Conservation (phyloP, 1,284 basidiomycete species). For the Leccinum angustisporum region DNA sequence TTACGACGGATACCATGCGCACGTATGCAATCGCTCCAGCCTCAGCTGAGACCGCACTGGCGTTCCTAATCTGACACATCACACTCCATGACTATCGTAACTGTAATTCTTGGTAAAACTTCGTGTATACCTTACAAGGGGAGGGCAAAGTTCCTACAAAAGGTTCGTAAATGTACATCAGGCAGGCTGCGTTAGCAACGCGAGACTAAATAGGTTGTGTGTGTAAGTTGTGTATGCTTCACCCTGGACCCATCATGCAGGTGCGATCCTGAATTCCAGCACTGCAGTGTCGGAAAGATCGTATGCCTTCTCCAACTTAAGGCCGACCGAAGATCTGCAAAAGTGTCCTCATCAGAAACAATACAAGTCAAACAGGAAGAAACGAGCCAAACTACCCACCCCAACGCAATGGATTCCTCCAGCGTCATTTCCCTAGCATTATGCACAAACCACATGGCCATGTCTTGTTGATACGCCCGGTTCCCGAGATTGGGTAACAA, state of each 20-base stretch:
- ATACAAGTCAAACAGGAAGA: background rate
- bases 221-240: background rate
- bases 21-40: no score
- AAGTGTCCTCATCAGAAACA: background rate
- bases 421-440: constrained; percentile 31
- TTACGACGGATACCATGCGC: no score
- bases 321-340: constrained; percentile 18
- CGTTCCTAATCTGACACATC: no score
- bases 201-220: background rate
- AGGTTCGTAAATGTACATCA: background rate
- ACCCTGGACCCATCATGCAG: background rate
- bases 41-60: no score
- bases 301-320: constrained; percentile 27
- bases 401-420: constrained; percentile 21
- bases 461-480: constrained; percentile 30
- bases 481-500: constrained; percentile 32
- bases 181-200: background rate
- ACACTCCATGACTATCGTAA: no score
- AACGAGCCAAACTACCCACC: constrained; percentile 12
- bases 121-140: background rate
- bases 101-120: background rate
- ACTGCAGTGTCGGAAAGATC: constrained; percentile 29
- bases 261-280: constrained; percentile 25
- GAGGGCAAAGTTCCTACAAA: no score
- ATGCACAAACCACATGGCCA: constrained; percentile 29